A percentile compares a stretch with the other conserved stretches of the same genome.
Evolutionary conservation across 257 asterid species (phyloP).

Genomic region (Nicotiana undulata): DNA sequence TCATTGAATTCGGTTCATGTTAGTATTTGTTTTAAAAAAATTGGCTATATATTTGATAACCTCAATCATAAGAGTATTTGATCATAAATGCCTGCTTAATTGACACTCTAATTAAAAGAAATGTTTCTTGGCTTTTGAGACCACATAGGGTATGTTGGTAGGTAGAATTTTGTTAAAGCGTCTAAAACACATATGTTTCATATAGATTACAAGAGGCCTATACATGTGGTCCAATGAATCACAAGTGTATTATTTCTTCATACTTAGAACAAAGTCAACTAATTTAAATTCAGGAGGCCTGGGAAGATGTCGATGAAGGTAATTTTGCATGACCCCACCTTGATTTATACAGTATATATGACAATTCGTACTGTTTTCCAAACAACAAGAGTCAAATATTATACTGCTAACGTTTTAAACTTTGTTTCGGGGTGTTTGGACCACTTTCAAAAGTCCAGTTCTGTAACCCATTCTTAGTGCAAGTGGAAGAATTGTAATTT

Average conservation of each 20-base stretch:
- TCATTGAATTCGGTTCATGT: too few species aligned
- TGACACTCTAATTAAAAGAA: too few species aligned
- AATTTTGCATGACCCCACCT: neutral
- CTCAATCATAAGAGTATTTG: too few species aligned
- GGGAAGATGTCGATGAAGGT: neutral
- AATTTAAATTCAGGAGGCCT: neutral
- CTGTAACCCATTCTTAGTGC: neutral
- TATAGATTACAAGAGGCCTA: neutral
- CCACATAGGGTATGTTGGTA: neutral
- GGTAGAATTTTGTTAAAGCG: conserved; percentile 11
- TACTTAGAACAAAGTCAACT: neutral
- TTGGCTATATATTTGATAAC: too few species aligned
- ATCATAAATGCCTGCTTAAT: too few species aligned
- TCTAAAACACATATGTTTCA: neutral
- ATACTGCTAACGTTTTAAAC: neutral
- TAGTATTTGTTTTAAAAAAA: too few species aligned
- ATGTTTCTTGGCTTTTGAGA: neutral
- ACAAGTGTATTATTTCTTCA: neutral
- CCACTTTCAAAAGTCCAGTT: neutral
- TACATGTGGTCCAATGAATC: neutral
- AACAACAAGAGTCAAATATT: neutral
- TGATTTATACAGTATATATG: neutral
- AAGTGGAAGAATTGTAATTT: neutral
- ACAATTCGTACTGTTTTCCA: neutral
- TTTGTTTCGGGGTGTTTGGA: neutral